Base-by-base conservation (phyloP, 2,329 filamentous ascomycete species). In the Pseudogymnoascus verrucosus region DNA sequence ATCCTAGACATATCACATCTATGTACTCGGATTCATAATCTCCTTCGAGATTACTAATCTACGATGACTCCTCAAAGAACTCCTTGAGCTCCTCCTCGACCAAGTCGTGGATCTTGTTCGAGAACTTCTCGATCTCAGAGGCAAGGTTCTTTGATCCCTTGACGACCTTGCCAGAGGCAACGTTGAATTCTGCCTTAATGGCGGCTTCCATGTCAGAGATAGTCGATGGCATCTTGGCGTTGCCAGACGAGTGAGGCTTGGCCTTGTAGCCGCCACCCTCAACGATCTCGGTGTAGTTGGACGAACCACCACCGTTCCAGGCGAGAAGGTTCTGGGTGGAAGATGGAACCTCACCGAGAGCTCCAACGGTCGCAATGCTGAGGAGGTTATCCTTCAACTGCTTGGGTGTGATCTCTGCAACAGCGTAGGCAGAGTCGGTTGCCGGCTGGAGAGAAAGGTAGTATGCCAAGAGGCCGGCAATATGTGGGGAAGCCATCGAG, bases 401-500 rank as follows among this genome's bases (percentile, higher is more conserved):
- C 82, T 90, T 90, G 67, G 95, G 95, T 61, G 91, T 95, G 78
- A 99, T 92, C 68, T 89, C 83, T 65, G 89, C 90, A 73, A 97
- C 88, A 67, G 93, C 89, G 76, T 91, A 99, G 74, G 91, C 92
- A 44, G 96, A 99, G 79, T 96, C 91, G 72, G 84, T 84, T 69
- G 89, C 81, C 60, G 95, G 95, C 81, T 98, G 93, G 64, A 99
- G 91, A 69, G 95, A 99, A 66, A 99, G 88, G 80, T 96, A 90
- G 85, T 99, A 99, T 80, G 95, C 95, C 72, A 98, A 83, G 68
- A 99, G 91, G 85, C 95, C 95, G 75, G 88, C 89, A 76, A 99
- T 89, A 79, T 99, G 95, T 71, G 95, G 95, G 67, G 95, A 98
- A 67, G 95, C 95, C 95, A 99, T 99, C 63, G 95, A 99, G 69